These are phyloP conservation scores for Russula griseocarnosa DNA, from an alignment of 768 basidiomycete genomes.

Conservation along the genomic window DNA sequence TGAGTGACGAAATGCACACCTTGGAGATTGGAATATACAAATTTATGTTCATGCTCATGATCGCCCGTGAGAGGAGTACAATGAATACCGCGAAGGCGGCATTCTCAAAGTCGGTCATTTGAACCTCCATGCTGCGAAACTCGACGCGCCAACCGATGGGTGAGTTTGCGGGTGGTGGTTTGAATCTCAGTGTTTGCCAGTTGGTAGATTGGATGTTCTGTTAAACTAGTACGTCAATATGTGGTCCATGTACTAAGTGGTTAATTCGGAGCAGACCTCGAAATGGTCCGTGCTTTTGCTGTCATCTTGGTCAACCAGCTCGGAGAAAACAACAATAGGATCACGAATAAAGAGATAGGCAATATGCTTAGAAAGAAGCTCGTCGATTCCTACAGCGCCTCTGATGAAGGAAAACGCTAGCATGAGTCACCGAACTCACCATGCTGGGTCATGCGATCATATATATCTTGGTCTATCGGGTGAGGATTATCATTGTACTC, in stretches of 20 bases:
- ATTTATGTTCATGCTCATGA: constrained; percentile 86
- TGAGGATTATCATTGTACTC: constrained; percentile 90
- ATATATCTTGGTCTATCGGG: constrained; percentile 74
- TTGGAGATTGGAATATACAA: constrained; percentile 97
- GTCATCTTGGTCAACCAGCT: constrained; percentile 92
- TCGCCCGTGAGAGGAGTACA: constrained; percentile 90
- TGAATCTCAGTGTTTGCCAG: constrained; percentile 99
- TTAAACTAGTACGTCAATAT: neutral
- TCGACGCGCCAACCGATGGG: constrained; percentile 97
- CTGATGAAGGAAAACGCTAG: constrained; percentile 2
- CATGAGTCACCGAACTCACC: constrained; percentile 48
- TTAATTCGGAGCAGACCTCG: constrained; percentile 53
- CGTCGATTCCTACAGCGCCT: constrained; percentile 67
- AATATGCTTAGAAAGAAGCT: constrained; percentile 82
- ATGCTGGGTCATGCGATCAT: constrained; percentile 65
- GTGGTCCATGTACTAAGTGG: neutral
- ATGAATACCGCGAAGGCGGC: constrained; percentile 95
- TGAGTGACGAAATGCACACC: constrained; percentile 40
- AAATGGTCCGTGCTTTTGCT: constrained; percentile 87
- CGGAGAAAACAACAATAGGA: constrained; percentile 91
- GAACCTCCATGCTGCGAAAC: constrained; percentile 98
- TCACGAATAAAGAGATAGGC: constrained; percentile 97
- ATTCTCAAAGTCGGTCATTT: constrained; percentile 98
- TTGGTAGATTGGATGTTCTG: constrained; percentile 99
- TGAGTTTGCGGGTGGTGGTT: constrained; percentile 92